A percentile compares a stretch with the other conserved stretches of the same genome.
Evolutionary conservation across 768 basidiomycete genomes (phyloP).

Genomic region (Rossbeevera mucosa): DNA sequence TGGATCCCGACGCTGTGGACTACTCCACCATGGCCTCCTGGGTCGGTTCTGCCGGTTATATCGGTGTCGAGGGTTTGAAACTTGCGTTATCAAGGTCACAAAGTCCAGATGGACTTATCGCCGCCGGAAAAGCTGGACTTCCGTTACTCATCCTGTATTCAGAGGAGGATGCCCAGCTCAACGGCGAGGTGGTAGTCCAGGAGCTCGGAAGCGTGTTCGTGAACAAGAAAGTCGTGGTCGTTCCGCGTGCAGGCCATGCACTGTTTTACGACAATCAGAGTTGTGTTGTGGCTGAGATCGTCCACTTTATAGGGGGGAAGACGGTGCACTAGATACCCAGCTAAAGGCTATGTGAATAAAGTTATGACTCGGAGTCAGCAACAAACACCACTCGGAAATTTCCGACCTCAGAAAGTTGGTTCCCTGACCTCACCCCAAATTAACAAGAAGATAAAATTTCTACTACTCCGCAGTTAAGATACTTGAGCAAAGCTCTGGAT

Average conservation of each 20-base stretch:
- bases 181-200: background rate
- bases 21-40: slow-evolving; percentile 4
- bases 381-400: too few relatives aligned
- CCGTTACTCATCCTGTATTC: background rate
- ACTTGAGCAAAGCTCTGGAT: too few relatives aligned
- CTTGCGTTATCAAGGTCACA: background rate
- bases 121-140: background rate
- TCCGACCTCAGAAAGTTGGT: too few relatives aligned
- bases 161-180: slow-evolving; percentile 1
- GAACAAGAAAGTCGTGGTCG: background rate
- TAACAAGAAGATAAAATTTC: too few relatives aligned
- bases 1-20: slow-evolving; percentile 4
- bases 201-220: background rate
- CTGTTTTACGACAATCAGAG: slow-evolving; percentile 1
- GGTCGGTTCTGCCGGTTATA: background rate
- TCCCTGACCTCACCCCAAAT: too few relatives aligned
- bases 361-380: too few relatives aligned
- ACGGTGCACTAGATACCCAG: background rate
- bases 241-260: slow-evolving; percentile 1
- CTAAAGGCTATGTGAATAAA: too few relatives aligned
- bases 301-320: slow-evolving; percentile 1
- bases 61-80: background rate
- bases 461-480: too few relatives aligned
- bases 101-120: background rate
- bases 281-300: slow-evolving; percentile 2